Evolutionary conservation across 441 rosid genomes (phyloP).

Genomic region (Hura crepitans): DNA sequence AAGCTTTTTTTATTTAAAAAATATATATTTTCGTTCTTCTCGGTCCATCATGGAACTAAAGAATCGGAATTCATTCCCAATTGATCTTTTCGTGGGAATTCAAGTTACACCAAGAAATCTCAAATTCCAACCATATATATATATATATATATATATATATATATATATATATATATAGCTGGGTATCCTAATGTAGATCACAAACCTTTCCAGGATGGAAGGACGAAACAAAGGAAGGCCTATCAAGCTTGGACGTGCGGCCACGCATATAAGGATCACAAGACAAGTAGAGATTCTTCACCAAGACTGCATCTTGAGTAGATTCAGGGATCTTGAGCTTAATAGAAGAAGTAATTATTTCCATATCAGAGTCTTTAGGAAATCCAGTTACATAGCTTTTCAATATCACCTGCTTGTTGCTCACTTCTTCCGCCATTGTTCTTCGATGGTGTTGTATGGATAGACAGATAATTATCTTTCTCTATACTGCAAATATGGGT

Average conservation of each 20-base stretch:
- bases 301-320: slow-evolving; percentile 34
- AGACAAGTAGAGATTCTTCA: slow-evolving; percentile 61
- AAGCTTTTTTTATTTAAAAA: too few species aligned
- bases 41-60: too few species aligned
- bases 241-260: slow-evolving; percentile 37
- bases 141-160: too few species aligned
- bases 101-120: neutral
- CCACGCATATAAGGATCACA: slow-evolving; percentile 68
- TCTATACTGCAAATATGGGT: neutral
- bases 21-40: too few species aligned
- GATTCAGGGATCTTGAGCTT: slow-evolving; percentile 39
- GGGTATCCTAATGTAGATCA: neutral
- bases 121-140: neutral
- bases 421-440: slow-evolving; percentile 18
- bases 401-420: slow-evolving; percentile 40
- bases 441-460: neutral
- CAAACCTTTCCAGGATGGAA: slow-evolving; percentile 56
- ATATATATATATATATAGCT: too few species aligned
- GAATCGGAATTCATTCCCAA: too few species aligned
- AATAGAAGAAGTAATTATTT: slow-evolving; percentile 19
- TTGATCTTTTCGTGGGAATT: too few species aligned
- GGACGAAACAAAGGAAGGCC: slow-evolving; percentile 36
- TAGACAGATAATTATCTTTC: too few species aligned
- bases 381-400: slow-evolving; percentile 37
- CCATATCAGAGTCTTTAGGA: slow-evolving; percentile 48